Conservation (phyloP, 2,329 filamentous ascomycete genomes). For the Tolypocladium paradoxum region DNA sequence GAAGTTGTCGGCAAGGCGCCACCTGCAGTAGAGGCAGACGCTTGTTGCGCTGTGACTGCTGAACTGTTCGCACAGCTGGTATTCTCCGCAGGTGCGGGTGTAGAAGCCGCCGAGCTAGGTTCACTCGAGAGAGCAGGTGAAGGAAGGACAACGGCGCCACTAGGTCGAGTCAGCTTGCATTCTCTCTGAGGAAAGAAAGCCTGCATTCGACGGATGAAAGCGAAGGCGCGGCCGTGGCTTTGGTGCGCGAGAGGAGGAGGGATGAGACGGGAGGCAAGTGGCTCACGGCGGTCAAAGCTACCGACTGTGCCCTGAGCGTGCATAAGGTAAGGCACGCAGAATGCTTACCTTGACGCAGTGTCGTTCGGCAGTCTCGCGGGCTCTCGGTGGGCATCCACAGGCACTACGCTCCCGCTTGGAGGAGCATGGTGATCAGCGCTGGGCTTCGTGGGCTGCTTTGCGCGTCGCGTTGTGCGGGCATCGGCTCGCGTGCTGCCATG, state of each 20-base stretch:
- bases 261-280: neutral
- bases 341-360: neutral
- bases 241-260: neutral
- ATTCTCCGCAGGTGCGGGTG: neutral
- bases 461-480: neutral
- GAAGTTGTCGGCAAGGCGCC: neutral
- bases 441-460: neutral
- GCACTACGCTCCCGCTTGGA: neutral
- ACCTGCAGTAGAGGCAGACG: neutral
- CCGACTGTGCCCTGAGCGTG: neutral
- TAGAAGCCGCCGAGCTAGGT: slow-evolving; percentile 29
- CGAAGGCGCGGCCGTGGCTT: neutral
- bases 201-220: neutral
- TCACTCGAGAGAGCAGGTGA: slow-evolving; percentile 56
- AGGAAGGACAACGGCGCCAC: slow-evolving; percentile 33
- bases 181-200: neutral
- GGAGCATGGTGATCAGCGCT: neutral
- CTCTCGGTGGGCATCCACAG: neutral
- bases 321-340: neutral
- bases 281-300: neutral
- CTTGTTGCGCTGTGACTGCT: neutral
- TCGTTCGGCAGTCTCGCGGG: neutral
- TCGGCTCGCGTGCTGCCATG: neutral
- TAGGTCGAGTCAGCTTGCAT: neutral
- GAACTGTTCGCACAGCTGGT: neutral